These are phyloP conservation scores for Akanthomyces uredinophilus DNA, from an alignment of 2,329 filamentous ascomycete species.

Conservation along the genomic window DNA sequence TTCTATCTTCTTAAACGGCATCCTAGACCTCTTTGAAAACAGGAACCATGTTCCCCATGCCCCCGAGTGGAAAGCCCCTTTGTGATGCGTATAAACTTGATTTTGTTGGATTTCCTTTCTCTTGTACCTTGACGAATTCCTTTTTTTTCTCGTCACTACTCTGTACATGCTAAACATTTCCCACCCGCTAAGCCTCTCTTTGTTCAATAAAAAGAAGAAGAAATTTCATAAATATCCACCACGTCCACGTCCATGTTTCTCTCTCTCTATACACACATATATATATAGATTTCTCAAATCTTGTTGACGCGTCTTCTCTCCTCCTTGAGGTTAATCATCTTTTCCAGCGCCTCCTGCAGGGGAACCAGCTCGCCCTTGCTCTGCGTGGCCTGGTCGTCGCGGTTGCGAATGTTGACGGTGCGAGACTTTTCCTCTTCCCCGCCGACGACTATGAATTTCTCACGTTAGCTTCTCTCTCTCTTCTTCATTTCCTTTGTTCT, in stretches of 20 bases:
- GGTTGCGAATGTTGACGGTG: constrained; percentile 59
- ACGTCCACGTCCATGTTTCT: background rate
- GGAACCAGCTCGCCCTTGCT: constrained; percentile 55
- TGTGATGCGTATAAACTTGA: background rate
- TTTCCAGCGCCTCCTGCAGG: constrained; percentile 52
- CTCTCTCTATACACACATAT: background rate
- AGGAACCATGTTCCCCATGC: no score
- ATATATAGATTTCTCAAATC: constrained; percentile 19
- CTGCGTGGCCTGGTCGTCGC: constrained; percentile 58
- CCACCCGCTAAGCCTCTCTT: background rate
- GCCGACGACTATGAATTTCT: constrained; percentile 47
- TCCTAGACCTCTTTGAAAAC: no score
- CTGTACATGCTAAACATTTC: background rate
- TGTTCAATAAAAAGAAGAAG: background rate
- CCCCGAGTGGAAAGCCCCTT: no score
- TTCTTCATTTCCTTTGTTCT: no score
- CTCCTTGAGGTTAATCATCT: constrained; percentile 47
- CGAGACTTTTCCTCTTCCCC: constrained; percentile 56
- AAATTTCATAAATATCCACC: background rate
- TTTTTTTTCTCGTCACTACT: background rate
- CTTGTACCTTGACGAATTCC: background rate
- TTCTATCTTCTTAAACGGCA: no score
- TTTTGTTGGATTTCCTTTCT: background rate
- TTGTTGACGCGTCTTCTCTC: constrained; percentile 38
- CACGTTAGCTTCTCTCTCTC: background rate